phyloP scores from a whole-genome alignment of 2,329 filamentous ascomycete genomes.

The Parastagonospora avenae region DNA sequence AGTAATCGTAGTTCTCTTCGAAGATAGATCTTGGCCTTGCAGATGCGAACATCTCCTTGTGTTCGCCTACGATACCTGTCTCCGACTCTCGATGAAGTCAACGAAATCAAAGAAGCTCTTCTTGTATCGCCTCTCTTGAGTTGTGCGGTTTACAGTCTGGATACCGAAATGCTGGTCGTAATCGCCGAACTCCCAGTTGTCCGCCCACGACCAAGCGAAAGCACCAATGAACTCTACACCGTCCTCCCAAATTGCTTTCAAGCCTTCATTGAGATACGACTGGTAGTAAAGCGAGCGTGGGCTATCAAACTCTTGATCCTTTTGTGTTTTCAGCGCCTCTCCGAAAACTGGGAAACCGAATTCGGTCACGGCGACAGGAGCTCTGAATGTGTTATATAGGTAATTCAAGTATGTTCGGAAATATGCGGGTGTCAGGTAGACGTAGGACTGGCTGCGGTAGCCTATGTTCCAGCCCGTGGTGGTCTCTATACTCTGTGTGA shows the following conservation, averaged over 20 bases:
- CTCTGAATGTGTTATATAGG: conserved; percentile 63
- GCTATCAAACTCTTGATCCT: conserved; percentile 60
- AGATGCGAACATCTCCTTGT: neutral
- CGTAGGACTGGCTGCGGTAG: conserved; percentile 60
- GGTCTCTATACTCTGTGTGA: conserved; percentile 51
- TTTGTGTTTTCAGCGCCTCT: conserved; percentile 51
- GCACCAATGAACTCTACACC: conserved; percentile 61
- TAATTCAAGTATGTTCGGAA: conserved; percentile 63
- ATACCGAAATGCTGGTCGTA: conserved; percentile 60
- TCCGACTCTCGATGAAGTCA: conserved; percentile 53
- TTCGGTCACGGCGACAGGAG: conserved; percentile 58
- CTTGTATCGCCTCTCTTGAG: conserved; percentile 58
- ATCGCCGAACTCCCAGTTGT: conserved; percentile 63
- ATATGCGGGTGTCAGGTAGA: conserved; percentile 64
- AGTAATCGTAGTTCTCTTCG: too few species aligned
- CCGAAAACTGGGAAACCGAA: conserved; percentile 63
- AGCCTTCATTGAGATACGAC: conserved; percentile 59
- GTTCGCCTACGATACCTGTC: conserved; percentile 8
- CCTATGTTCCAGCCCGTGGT: conserved; percentile 65
- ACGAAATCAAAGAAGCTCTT: conserved; percentile 65
- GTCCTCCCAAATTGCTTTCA: conserved; percentile 63
- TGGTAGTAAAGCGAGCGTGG: conserved; percentile 62
- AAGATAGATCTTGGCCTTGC: neutral
- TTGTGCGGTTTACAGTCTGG: conserved; percentile 61
- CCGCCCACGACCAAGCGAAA: conserved; percentile 58